Evolutionary conservation across 495 filamentous ascomycete genomes (phyloP).

Genomic region (Acidomyces sp.): DNA sequence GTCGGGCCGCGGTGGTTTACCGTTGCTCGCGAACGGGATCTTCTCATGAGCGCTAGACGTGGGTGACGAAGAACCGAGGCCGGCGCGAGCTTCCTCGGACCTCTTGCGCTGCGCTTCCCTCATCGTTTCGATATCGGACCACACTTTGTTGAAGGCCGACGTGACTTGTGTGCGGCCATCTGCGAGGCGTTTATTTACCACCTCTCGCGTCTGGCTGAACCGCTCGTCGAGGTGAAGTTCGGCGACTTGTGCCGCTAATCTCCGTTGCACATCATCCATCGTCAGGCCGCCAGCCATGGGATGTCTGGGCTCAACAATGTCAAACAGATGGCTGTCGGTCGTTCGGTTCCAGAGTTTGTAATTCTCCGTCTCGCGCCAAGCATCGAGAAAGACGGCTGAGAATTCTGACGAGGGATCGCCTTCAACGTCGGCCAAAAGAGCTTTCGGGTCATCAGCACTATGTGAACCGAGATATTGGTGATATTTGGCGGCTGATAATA

Average conservation of each 20-base stretch:
- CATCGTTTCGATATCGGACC: constrained; percentile 76
- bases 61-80: constrained; percentile 1
- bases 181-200: constrained; percentile 63
- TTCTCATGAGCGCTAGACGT: constrained; percentile 1
- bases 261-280: constrained; percentile 86
- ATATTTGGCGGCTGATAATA: constrained; percentile 82
- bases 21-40: constrained; percentile 23
- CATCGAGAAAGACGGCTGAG: constrained; percentile 57
- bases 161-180: constrained; percentile 75
- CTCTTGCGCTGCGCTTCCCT: constrained; percentile 66
- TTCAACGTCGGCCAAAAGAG: constrained; percentile 53
- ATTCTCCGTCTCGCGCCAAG: constrained; percentile 77
- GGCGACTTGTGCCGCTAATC: constrained; percentile 59
- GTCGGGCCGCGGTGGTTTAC: constrained; percentile 39
- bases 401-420: constrained; percentile 81
- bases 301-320: constrained; percentile 83
- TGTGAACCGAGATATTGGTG: constrained; percentile 59
- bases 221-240: constrained; percentile 82
- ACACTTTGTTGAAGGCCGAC: constrained; percentile 70
- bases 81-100: constrained; percentile 29
- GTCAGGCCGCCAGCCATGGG: constrained; percentile 89
- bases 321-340: constrained; percentile 80
- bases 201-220: constrained; percentile 63
- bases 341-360: constrained; percentile 67
- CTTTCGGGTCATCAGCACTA: constrained; percentile 37